phyloP scores from a whole-genome alignment of 2,329 filamentous ascomycete genomes.

The Penicillium sp. region DNA sequence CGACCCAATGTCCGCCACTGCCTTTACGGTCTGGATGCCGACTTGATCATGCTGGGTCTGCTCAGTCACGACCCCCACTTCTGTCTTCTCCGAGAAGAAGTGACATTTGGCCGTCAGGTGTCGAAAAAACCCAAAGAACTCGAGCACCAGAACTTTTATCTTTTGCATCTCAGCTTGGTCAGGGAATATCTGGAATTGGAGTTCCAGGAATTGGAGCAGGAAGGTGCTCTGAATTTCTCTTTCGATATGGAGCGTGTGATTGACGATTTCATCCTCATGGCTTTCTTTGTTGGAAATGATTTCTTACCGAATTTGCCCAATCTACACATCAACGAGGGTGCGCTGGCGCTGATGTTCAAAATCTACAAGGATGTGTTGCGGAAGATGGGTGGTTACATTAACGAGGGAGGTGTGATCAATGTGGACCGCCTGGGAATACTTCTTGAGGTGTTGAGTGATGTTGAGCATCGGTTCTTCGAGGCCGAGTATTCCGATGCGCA shows the following conservation, averaged over 20 bases:
- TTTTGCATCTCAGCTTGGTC: slow-evolving; percentile 95
- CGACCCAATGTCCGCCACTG: slow-evolving; percentile 93
- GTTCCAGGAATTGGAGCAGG: slow-evolving; percentile 83
- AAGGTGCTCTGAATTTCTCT: slow-evolving; percentile 65
- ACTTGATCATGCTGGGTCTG: slow-evolving; percentile 96
- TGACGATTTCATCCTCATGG: slow-evolving; percentile 99
- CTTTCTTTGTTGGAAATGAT: slow-evolving; percentile 98
- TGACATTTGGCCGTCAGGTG: slow-evolving; percentile 86
- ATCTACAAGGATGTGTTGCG: slow-evolving; percentile 90
- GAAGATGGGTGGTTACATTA: slow-evolving; percentile 87
- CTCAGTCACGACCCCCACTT: slow-evolving; percentile 98
- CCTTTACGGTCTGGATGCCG: slow-evolving; percentile 92
- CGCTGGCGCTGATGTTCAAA: slow-evolving; percentile 93
- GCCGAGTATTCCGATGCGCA: slow-evolving; percentile 79
- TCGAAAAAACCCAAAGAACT: slow-evolving; percentile 91
- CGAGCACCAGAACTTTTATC: slow-evolving; percentile 97
- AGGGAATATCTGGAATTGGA: slow-evolving; percentile 95
- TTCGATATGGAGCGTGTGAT: slow-evolving; percentile 96
- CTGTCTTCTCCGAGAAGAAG: slow-evolving; percentile 91
- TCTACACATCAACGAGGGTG: slow-evolving; percentile 96
- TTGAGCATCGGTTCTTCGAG: slow-evolving; percentile 91
- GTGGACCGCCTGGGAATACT: slow-evolving; percentile 71
- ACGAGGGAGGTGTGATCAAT: slow-evolving; percentile 90
- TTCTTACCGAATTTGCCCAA: slow-evolving; percentile 95
- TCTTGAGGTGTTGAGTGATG: slow-evolving; percentile 76